Evolutionary conservation across 2,329 filamentous ascomycete species (phyloP).

Genomic region (Fusarium sp.): DNA sequence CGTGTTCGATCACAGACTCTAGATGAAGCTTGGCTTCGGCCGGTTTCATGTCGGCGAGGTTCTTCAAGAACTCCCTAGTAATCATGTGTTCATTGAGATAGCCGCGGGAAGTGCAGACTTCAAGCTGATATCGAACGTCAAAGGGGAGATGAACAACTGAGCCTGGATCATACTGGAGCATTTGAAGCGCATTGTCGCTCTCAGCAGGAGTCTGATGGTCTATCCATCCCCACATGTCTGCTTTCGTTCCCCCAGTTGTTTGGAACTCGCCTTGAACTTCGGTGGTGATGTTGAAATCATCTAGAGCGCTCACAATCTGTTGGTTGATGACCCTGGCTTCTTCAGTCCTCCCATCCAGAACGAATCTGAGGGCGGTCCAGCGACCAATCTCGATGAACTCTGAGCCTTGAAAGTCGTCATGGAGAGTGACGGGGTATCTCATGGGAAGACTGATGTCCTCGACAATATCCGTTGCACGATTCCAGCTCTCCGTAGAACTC

Average conservation of each 20-base stretch:
- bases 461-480: constrained; percentile 62
- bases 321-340: constrained; percentile 53
- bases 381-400: constrained; percentile 65
- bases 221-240: constrained; percentile 52
- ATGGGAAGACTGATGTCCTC: constrained; percentile 52
- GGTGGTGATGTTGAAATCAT: constrained; percentile 79
- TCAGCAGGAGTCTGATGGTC: constrained; percentile 42
- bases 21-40: constrained; percentile 74
- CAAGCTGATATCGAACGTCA: constrained; percentile 86
- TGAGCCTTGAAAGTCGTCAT: constrained; percentile 52
- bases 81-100: constrained; percentile 83
- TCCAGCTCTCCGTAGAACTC: constrained; percentile 61
- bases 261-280: constrained; percentile 58
- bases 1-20: constrained; percentile 78
- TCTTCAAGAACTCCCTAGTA: constrained; percentile 73
- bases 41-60: constrained; percentile 62
- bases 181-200: constrained; percentile 47
- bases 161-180: constrained; percentile 42
- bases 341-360: constrained; percentile 51
- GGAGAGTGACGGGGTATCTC: constrained; percentile 56
- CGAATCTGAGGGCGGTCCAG: constrained; percentile 69
- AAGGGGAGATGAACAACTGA: constrained; percentile 68
- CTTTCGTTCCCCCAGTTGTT: constrained; percentile 47
- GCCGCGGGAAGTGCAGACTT: constrained; percentile 89
- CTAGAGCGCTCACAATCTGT: constrained; percentile 66